Conservation (phyloP, 163 green algal genomes). For the Chlamydomonas reinhardtii region DNA sequence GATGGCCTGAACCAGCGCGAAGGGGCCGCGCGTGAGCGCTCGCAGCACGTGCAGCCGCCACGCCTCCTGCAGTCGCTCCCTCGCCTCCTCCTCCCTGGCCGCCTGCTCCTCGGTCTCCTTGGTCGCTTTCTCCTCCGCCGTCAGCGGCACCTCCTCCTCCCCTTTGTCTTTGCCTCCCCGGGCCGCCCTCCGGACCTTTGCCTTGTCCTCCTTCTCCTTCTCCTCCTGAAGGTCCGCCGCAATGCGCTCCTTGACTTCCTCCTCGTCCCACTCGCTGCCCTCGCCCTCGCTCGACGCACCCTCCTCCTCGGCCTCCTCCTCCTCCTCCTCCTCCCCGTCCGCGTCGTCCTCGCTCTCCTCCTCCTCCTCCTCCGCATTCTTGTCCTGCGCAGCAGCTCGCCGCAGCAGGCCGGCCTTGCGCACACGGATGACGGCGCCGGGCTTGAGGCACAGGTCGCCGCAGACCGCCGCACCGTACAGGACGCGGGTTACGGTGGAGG, state of each 20-base stretch:
- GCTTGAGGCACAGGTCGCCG: conserved; percentile 61
- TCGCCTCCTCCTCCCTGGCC: background rate
- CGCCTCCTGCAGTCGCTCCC: background rate
- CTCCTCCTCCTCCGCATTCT: conserved; percentile 35
- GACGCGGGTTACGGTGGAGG: conserved; percentile 15
- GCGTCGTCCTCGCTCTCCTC: conserved; percentile 28
- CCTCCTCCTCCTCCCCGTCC: conserved; percentile 64
- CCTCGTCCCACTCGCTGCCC: background rate
- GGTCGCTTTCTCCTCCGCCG: no score
- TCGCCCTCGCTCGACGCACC: background rate
- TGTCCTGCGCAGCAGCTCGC: no score
- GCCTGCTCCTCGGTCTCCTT: no score
- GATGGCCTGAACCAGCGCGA: conserved; percentile 37
- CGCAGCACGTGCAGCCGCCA: no score
- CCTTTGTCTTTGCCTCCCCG: background rate
- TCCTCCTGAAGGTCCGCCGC: conserved; percentile 8
- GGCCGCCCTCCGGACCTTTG: background rate
- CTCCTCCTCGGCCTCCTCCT: conserved; percentile 63
- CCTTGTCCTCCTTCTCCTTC: conserved; percentile 50
- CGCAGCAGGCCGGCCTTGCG: background rate
- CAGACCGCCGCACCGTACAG: conserved; percentile 45
- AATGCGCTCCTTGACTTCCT: conserved; percentile 36
- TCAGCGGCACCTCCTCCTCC: no score
- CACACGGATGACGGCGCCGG: conserved; percentile 28
- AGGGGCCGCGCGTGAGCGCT: conserved; percentile 7